Evolutionary conservation across 495 filamentous ascomycete species (phyloP).

Genomic region (Glonium stellatum): DNA sequence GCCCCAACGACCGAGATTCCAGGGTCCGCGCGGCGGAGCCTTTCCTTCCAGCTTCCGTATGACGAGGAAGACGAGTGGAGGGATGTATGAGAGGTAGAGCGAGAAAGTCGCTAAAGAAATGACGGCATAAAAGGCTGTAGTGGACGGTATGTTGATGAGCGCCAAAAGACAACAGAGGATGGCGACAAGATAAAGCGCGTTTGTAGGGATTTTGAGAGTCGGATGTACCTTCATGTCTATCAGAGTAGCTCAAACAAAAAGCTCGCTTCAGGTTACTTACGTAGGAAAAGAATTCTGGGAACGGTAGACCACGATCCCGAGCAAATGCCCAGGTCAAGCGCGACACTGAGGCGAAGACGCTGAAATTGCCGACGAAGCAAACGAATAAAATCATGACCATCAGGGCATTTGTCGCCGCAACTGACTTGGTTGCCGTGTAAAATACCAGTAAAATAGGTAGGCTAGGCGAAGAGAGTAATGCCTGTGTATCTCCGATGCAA

Average conservation of each 20-base stretch:
- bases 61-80: conserved; percentile 22
- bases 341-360: conserved; percentile 48
- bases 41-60: neutral
- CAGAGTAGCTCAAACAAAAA: conserved; percentile 13
- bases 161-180: conserved; percentile 44
- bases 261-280: conserved; percentile 29
- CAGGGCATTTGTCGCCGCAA: conserved; percentile 42
- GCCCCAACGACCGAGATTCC: conserved; percentile 33
- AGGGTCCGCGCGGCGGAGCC: conserved; percentile 25
- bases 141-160: conserved; percentile 54
- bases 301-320: conserved; percentile 48
- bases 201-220: conserved; percentile 43
- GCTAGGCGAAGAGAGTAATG: conserved; percentile 29
- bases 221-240: conserved; percentile 28
- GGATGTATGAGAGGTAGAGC: conserved; percentile 24
- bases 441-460: no score
- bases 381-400: conserved; percentile 41
- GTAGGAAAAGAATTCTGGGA: conserved; percentile 43
- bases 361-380: conserved; percentile 38
- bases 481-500: conserved; percentile 18
- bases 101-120: conserved; percentile 35
- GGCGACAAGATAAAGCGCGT: conserved; percentile 27
- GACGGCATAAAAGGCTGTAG: conserved; percentile 50
- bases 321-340: conserved; percentile 54
- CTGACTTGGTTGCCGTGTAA: conserved; percentile 41